A percentile compares a stretch with the other conserved stretches of the same genome.
phyloP scores from a whole-genome alignment of 2,329 filamentous ascomycete genomes.

The Arthrobotrys pseudoclavata region DNA sequence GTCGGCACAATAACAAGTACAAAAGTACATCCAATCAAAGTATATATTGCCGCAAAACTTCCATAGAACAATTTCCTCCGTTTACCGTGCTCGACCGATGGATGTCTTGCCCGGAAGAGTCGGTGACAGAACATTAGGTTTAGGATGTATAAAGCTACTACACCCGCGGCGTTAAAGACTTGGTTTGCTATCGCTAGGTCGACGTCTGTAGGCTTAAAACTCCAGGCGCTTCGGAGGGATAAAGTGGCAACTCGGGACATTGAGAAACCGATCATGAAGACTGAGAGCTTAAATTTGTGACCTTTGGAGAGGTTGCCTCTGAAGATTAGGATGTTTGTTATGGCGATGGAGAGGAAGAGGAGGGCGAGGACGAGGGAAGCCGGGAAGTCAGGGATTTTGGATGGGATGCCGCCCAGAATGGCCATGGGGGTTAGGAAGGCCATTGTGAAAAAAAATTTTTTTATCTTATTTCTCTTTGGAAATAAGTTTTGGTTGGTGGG shows the following conservation, averaged over 20 bases:
- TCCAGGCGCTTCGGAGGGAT: slow-evolving; percentile 71
- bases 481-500: neutral
- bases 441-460: neutral
- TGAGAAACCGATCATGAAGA: slow-evolving; percentile 62
- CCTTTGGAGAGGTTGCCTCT: slow-evolving; percentile 63
- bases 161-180: slow-evolving; percentile 80
- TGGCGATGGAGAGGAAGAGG: slow-evolving; percentile 47
- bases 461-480: neutral
- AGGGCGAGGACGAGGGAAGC: slow-evolving; percentile 55
- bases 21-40: slow-evolving; percentile 68
- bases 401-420: slow-evolving; percentile 46
- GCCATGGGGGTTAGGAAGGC: slow-evolving; percentile 37
- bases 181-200: slow-evolving; percentile 73
- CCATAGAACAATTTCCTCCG: slow-evolving; percentile 72
- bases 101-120: slow-evolving; percentile 80
- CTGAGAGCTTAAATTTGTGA: slow-evolving; percentile 67
- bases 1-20: slow-evolving; percentile 43
- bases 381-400: slow-evolving; percentile 57
- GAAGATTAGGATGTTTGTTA: slow-evolving; percentile 57
- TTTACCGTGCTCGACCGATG: slow-evolving; percentile 64
- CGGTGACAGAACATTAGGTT: slow-evolving; percentile 84
- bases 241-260: slow-evolving; percentile 67
- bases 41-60: slow-evolving; percentile 73
- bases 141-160: slow-evolving; percentile 80
- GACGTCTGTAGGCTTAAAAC: slow-evolving; percentile 66